Conservation (phyloP, 495 filamentous ascomycete genomes). For the Umbilicaria muhlenbergii region DNA sequence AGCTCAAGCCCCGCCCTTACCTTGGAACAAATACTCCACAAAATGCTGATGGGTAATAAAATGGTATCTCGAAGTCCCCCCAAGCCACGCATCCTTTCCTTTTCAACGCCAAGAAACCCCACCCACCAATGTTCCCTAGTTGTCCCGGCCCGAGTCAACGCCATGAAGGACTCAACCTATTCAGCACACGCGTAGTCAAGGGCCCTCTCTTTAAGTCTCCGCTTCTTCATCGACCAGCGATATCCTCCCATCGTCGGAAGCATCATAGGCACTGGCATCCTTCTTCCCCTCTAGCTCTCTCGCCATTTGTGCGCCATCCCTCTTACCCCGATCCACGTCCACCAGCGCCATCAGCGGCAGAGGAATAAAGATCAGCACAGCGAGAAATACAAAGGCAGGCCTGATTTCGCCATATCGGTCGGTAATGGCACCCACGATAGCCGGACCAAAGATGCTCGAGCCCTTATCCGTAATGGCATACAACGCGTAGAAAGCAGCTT, state of each 20-base stretch:
- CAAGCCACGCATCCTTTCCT: no score
- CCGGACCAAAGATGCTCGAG: slow-evolving; percentile 82
- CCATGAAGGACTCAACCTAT: no score
- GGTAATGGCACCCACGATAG: slow-evolving; percentile 84
- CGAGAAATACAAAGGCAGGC: slow-evolving; percentile 87
- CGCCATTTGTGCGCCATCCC: slow-evolving; percentile 58
- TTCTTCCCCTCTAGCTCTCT: slow-evolving; percentile 39
- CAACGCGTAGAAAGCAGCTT: slow-evolving; percentile 90
- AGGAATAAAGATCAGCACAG: slow-evolving; percentile 64
- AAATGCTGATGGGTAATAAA: no score
- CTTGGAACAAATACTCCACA: no score
- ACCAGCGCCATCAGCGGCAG: slow-evolving; percentile 73
- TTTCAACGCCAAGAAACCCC: no score
- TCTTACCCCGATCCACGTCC: slow-evolving; percentile 76
- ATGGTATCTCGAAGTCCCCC: no score
- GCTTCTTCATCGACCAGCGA: slow-evolving; percentile 3
- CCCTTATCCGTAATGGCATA: slow-evolving; percentile 98
- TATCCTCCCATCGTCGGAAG: not conserved
- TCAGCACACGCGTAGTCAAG: not conserved
- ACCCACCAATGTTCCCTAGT: no score
- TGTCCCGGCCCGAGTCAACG: no score
- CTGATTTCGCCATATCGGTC: slow-evolving; percentile 81
- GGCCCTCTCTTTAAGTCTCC: not conserved
- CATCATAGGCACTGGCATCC: not conserved
- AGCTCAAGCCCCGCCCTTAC: no score